Conservation (phyloP, 495 filamentous ascomycete genomes). For the Tuber melanosporum region DNA sequence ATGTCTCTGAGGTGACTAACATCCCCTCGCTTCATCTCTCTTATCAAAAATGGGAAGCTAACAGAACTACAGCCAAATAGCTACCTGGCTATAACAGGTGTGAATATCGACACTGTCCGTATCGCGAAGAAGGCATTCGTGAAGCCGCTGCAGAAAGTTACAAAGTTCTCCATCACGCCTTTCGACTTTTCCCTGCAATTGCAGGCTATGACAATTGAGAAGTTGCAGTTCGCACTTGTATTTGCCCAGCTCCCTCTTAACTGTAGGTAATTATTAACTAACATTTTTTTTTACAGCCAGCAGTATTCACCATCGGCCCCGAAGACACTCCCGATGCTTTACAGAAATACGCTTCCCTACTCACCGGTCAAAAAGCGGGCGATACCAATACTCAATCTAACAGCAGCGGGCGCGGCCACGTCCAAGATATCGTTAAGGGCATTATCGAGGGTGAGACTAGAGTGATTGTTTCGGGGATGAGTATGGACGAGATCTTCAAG, state of each 20-base stretch:
- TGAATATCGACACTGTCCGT: conserved; percentile 59
- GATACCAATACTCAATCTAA: conserved; percentile 35
- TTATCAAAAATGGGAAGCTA: conserved; percentile 46
- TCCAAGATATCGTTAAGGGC: conserved; percentile 78
- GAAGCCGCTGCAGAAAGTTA: conserved; percentile 56
- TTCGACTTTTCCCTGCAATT: conserved; percentile 70
- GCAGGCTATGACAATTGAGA: conserved; percentile 79
- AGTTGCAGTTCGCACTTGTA: conserved; percentile 51
- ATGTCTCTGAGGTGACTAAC: conserved; percentile 20
- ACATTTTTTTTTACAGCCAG: conserved; percentile 49
- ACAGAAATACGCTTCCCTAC: conserved; percentile 68
- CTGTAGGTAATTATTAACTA: background rate
- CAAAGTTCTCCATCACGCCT: conserved; percentile 59
- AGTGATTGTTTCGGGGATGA: conserved; percentile 70
- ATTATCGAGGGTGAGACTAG: conserved; percentile 83
- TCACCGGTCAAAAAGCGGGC: conserved; percentile 51
- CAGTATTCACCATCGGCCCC: conserved; percentile 80
- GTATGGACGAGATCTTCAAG: conserved; percentile 81
- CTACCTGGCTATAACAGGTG: conserved; percentile 79
- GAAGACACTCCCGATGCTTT: conserved; percentile 53
- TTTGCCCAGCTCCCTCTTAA: background rate
- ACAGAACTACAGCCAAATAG: conserved; percentile 47
- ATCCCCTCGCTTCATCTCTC: background rate
- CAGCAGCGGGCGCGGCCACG: conserved; percentile 53
- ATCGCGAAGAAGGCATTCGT: conserved; percentile 69